Evolutionary conservation across 176 grass and related monocot genomes (phyloP), one percentile per base, ranked within the genome.

Genomic region (Avena insularis): DNA sequence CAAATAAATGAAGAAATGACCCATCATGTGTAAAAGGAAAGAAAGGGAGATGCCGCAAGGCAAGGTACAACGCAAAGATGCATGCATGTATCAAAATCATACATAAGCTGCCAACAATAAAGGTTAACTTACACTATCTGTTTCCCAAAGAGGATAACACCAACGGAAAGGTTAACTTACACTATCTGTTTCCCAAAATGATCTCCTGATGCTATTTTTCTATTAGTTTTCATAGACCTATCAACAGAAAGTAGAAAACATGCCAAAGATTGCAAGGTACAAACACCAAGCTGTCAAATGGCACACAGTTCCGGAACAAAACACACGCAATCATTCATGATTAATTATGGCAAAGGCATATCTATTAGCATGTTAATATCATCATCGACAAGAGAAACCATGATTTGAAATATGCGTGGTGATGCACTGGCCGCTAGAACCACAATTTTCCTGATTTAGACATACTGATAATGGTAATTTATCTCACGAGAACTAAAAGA

Each of bases 351-450:
- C 54, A 31, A 78, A 90, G 75, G 84, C 29, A 29, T 29, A 80
- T n/a, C 21, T 79, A 60, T 72, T 81, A 36, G 36, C n/a, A 33
- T 55, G 45, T 51, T 20, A 62, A 20, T 58, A 67, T 81, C 49
- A 48, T 12, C 40, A 86, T 77, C 31, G 46, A 33, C 54, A 80
- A 25, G 73, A 67, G 51, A 80, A 40, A 36, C 27, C 49, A 50
- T 12, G 46, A 19, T 57, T 87, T 79, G 20, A 72, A 61, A 73
- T 25, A 31, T 77, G 83, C 60, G 68, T 7, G 1, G 38, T 46
- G 40, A 82, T 58, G 54, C 19, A 61, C 61, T 82, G 79, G 82
- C 50, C 88, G 53, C 78, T 70, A 19, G 46, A 86, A 63, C 38
- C 48, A 27, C 38, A 77, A 38, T 71, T 83, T 83, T 43, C 84